Conservation (phyloP, 1,284 basidiomycete genomes). For the Violaceomyces palustris region DNA sequence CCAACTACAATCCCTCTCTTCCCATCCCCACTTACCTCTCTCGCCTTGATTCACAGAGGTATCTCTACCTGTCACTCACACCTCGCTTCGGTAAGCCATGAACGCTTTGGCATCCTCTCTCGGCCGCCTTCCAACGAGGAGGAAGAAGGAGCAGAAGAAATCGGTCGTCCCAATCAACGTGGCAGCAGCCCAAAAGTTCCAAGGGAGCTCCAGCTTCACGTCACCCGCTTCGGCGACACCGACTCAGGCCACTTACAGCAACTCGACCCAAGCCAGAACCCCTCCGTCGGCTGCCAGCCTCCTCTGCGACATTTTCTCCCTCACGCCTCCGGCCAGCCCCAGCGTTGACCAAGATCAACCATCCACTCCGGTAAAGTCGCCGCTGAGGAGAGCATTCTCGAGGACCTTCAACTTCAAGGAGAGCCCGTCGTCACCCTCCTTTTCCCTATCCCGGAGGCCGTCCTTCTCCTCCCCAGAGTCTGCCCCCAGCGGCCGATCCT, state of each 20-base stretch:
- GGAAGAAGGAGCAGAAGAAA: slow-evolving; percentile 8
- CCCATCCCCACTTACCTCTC: too few species aligned
- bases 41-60: too few species aligned
- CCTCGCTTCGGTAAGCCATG: too few species aligned
- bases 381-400: slow-evolving; percentile 12
- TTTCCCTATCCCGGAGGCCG: too few species aligned
- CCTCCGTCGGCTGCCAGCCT: slow-evolving; percentile 7
- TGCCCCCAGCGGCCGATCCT: too few species aligned
- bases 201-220: slow-evolving; percentile 4
- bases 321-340: slow-evolving; percentile 17
- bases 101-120: too few species aligned
- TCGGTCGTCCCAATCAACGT: slow-evolving; percentile 22
- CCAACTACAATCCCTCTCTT: too few species aligned
- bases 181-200: slow-evolving; percentile 14
- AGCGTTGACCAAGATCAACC: not conserved
- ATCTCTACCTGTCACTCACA: too few species aligned
- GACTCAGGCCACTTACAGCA: slow-evolving; percentile 8
- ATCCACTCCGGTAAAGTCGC: slow-evolving; percentile 4
- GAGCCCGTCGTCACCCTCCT: too few species aligned
- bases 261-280: slow-evolving; percentile 7
- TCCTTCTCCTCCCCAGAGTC: too few species aligned
- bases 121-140: too few species aligned
- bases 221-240: slow-evolving; percentile 10
- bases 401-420: slow-evolving; percentile 12
- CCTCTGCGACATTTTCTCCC: slow-evolving; percentile 1